These are phyloP conservation scores for Cudoniella acicularis DNA, from an alignment of 495 filamentous ascomycete genomes.

Conservation along the genomic window DNA sequence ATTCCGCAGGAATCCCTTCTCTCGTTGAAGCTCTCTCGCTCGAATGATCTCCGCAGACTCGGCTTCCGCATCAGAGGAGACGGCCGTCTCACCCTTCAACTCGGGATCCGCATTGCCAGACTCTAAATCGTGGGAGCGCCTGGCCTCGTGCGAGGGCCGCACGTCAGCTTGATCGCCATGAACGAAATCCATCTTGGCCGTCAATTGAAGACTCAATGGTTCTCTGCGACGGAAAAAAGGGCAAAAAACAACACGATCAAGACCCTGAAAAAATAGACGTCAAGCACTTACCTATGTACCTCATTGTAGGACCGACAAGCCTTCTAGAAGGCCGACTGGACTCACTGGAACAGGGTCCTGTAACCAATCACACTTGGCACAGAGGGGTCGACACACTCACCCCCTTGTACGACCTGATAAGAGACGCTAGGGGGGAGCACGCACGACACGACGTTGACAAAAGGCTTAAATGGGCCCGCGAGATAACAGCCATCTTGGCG, in stretches of 20 bases:
- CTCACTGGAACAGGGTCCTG: no score
- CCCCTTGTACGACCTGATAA: conserved; percentile 1
- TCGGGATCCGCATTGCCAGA: not conserved
- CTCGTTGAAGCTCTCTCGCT: conserved; percentile 18
- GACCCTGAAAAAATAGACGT: not conserved
- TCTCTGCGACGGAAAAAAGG: not conserved
- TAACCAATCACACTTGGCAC: not conserved
- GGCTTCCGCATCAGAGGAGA: not conserved
- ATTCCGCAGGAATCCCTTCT: conserved; percentile 12
- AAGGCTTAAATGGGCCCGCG: not conserved
- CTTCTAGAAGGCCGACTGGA: not conserved
- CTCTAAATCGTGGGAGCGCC: conserved; percentile 9
- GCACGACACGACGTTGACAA: not conserved
- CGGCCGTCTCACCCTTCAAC: not conserved
- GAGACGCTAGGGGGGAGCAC: not conserved
- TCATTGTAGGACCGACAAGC: not conserved
- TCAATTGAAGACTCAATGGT: not conserved
- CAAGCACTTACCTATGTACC: not conserved
- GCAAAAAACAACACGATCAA: not conserved
- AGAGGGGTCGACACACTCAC: not conserved
- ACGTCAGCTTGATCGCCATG: conserved; percentile 22
- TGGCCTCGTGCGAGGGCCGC: conserved; percentile 8
- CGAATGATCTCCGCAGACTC: conserved; percentile 16
- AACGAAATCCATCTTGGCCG: conserved; percentile 22
- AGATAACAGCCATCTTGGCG: conserved; percentile 6